Evolutionary conservation across 139 green algal genomes (phyloP).

Genomic region (Yamagishiella unicocca): DNA sequence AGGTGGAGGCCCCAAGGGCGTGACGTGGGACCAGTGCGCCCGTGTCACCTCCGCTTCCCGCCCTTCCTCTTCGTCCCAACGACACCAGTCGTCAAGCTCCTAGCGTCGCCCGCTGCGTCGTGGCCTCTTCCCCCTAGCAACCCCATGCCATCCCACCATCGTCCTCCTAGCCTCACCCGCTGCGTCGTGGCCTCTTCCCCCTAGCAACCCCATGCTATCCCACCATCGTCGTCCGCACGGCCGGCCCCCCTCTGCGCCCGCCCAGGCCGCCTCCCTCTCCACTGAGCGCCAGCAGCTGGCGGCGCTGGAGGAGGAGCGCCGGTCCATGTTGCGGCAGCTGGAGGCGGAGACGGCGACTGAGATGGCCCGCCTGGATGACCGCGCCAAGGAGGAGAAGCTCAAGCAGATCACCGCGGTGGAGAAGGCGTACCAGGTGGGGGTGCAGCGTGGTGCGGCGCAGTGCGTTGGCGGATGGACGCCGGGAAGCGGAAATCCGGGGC

Average conservation of each 20-base stretch:
- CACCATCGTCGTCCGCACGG: too few species aligned
- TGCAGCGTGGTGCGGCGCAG: too few species aligned
- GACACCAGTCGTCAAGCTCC: too few species aligned
- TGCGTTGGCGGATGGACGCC: too few species aligned
- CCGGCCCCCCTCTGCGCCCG: not conserved
- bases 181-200: not conserved
- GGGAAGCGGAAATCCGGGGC: too few species aligned
- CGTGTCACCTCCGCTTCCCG: too few species aligned
- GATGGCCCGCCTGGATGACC: conserved; percentile 69
- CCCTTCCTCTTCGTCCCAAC: too few species aligned
- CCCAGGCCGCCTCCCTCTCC: conserved; percentile 53
- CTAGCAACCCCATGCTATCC: not conserved
- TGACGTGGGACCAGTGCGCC: too few species aligned
- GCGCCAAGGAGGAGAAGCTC: conserved; percentile 75
- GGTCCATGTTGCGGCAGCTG: conserved; percentile 41
- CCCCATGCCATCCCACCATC: not conserved
- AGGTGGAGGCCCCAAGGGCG: too few species aligned
- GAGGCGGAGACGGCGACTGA: conserved; percentile 56
- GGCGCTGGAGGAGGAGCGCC: conserved; percentile 60
- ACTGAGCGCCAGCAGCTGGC: conserved; percentile 69
- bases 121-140: not conserved
- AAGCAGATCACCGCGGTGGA: conserved; percentile 69
- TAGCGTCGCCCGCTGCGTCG: too few species aligned
- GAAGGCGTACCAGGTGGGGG: conserved; percentile 55
- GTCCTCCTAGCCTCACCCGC: not conserved